Base-by-base conservation (phyloP, 106 monocot species). In the Dendrobium catenatum region DNA sequence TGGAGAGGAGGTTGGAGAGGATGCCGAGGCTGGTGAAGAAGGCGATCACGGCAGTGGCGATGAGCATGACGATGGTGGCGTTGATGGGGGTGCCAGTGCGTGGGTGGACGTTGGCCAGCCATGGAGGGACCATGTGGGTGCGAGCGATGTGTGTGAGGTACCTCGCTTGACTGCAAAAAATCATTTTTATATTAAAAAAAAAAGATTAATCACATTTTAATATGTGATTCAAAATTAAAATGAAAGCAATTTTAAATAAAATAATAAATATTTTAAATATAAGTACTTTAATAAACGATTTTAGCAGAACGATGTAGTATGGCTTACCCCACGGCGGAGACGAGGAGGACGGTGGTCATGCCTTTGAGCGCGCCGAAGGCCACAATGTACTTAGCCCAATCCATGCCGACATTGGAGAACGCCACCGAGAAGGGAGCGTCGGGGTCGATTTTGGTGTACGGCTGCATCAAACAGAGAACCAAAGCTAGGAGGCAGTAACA, bases 71-170 rank as follows among this genome's bases (percentile, higher is more conserved):
- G 29, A 80, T 18, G 72, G 80, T 80, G 72, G 80, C 80, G 72
- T 80, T 72, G 48, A 80, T n/a, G 31, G 80, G 80, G 0, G 80
- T 80, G 27, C 80, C 80, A 54, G 80, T 80, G 26, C 20, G 26
- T 11, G 68, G 80, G 51, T 80, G 80, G 18, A 80, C 80, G 29
- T 72, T 0, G 80, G 80, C 72, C 22, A 80, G 72, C 80, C 68
- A 72, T 5, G 72, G 80, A 9, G 80, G 80, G 11, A 80, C 72
- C 80, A 80, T 80, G 80, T 80, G 80, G 72, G 80, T 80, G 33
- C 80, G 80, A 19, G 80, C 80, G 72, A 80, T 80, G 80, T 80
- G 80, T 15, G 80, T 80, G 22, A 80, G 72, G 72, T 80, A 80
- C 6, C 80, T 37, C 6, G 80, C 80, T 42, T 80, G 80, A 9